These are phyloP conservation scores for Rhodotorula graminis DNA, from an alignment of 768 basidiomycete species.

Conservation along the genomic window DNA sequence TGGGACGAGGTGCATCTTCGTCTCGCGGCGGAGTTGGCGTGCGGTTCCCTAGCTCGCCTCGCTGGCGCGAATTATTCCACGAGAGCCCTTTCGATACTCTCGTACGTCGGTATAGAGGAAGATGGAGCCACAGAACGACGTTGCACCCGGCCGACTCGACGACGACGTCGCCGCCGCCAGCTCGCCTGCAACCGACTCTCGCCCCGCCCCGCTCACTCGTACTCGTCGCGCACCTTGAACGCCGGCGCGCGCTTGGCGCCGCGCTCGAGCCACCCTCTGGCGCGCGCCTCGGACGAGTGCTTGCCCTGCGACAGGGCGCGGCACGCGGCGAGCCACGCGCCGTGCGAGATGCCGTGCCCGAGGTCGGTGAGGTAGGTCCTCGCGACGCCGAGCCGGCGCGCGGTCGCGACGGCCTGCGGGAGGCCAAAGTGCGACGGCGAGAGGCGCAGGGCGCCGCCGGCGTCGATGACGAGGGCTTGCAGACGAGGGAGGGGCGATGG, in stretches of 20 bases:
- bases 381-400: conserved; percentile 7
- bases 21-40: too few relatives aligned
- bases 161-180: too few relatives aligned
- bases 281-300: not conserved
- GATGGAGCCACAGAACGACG: too few relatives aligned
- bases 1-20: too few relatives aligned
- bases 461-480: conserved; percentile 24
- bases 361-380: conserved; percentile 31
- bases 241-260: not conserved
- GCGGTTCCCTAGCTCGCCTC: too few relatives aligned
- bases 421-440: conserved; percentile 23
- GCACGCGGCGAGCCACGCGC: not conserved
- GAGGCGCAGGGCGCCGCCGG: not conserved
- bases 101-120: too few relatives aligned
- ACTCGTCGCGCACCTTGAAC: not conserved
- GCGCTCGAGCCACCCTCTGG: not conserved
- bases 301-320: not conserved
- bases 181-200: too few relatives aligned
- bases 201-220: not conserved
- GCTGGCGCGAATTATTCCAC: too few relatives aligned
- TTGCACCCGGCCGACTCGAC: too few relatives aligned
- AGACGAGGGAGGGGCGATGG: conserved; percentile 10
- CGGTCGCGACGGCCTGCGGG: conserved; percentile 24
- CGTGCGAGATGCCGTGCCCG: conserved; percentile 17
- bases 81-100: too few relatives aligned